Evolutionary conservation across 768 basidiomycete genomes (phyloP).

Genomic region (Boletus sp.): DNA sequence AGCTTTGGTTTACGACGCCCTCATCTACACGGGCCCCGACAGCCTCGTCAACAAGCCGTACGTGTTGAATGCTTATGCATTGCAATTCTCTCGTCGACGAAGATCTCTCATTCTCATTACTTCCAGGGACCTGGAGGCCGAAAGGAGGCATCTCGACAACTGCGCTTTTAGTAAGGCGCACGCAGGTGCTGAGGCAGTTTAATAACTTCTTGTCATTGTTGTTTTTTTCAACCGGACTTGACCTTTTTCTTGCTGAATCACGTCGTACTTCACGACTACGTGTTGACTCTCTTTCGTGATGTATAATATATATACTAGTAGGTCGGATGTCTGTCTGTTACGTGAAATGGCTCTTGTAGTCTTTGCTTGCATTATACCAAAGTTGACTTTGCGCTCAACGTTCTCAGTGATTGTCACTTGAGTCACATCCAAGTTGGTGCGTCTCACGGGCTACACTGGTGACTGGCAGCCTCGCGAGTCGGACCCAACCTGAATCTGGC

Average conservation of each 20-base stretch:
- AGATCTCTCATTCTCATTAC: not conserved
- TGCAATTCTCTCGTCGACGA: not conserved
- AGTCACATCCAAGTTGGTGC: no score
- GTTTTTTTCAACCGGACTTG: not conserved
- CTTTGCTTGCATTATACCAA: no score
- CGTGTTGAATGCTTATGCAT: not conserved
- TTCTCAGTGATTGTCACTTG: no score
- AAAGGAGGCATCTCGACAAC: constrained; percentile 16
- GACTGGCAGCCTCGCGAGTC: no score
- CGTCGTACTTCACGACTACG: not conserved
- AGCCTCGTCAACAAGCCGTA: constrained; percentile 55
- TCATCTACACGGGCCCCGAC: constrained; percentile 57
- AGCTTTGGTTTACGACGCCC: constrained; percentile 54
- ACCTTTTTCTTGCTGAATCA: not conserved
- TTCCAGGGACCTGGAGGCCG: constrained; percentile 12
- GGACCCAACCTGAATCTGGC: no score
- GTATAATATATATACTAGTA: not conserved
- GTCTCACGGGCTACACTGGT: no score
- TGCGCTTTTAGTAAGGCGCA: constrained; percentile 1
- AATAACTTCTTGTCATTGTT: not conserved
- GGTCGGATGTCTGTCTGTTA: no score
- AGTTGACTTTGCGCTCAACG: no score
- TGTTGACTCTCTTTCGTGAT: not conserved
- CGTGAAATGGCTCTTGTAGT: no score
- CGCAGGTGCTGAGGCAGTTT: constrained; percentile 8